Base-by-base conservation (phyloP, 352 stramenopile species). In the Globisporangium sylvaticum region DNA sequence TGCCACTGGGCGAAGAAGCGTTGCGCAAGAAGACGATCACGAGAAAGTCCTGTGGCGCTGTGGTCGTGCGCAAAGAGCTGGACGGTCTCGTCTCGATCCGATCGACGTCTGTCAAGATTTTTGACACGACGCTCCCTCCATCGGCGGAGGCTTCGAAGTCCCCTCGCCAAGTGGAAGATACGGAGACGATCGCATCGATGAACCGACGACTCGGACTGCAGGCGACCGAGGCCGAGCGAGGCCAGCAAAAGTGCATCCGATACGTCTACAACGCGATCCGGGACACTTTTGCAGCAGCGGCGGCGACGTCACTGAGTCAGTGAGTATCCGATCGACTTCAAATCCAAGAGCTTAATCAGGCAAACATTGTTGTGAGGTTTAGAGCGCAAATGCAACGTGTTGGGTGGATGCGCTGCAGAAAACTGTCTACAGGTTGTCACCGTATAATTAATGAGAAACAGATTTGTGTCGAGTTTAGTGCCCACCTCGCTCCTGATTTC, bases 91-190 rank as follows among this genome's bases (percentile, higher is more conserved):
- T 91, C 31, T 91, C 83, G 4, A 76, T 89, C 50, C 79, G 83
- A 24, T 83, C 78, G 24, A 76, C 79, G 46, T 87, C 74, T 3
- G 66, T 91, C 37, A 91, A 91, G 69, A 77, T 77, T 39, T 91
- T 88, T 59, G 78, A 60, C 20, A 54, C 77, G 34, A 78, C 79
- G 7, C 34, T 71, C 52, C 66, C 63, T 10, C 58, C 44, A 69
- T 79, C 61, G 54, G 29, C 6, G 1, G 22, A 58, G 27, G 31
- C 20, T 14, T 14, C 29, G 3, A 44, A 55, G 1, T 59, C 37
- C 9, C 63, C 42, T 50, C 42, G 42, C 18, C 42, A 50, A 24
- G 42, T n/a, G 20, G 64, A 57, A 3, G 76, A 76, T 9, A 70
- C 59, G 7, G 76, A 85, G 44, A 67, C 87, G 24, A 69, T 70